Evolutionary conservation across 2,329 filamentous ascomycete genomes (phyloP), one percentile per base, ranked within the genome.

Genomic region (Nakataea oryzae): DNA sequence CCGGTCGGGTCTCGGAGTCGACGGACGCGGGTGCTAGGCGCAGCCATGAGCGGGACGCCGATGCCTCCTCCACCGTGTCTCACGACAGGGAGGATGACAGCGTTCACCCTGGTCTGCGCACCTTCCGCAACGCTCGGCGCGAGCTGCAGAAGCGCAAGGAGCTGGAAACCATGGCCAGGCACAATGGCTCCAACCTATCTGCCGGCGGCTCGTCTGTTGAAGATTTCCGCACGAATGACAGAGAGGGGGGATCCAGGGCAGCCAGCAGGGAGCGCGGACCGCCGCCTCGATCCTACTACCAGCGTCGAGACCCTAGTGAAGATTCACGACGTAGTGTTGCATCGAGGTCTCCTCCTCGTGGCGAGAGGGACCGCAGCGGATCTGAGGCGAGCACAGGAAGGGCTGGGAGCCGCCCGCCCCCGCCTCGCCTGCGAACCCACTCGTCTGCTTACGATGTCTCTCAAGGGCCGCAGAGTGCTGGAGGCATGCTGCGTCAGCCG

Each of bases 91-190:
- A 76, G 54, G 76, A 78, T 0, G 76, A 78, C 0, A 72, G 70
- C 30, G 66, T 78, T 9, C 79, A 83, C 63, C 78, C 79, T 2
- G 83, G 83, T 0, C 73, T 85, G 26, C 79, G 77, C 61, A 80
- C 82, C 2, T 86, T 86, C 67, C 75, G 81, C 30, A 82, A 86
- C 67, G 83, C 82, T 1, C 77, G 81, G 13, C 78, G 81, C 14
- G 82, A 86, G 62, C 72, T 85, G 21, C 82, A 85, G 65, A 79
- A 74, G 63, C 77, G 81, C 67, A 84, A 80, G 70, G 83, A 85
- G 66, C 64, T 78, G 1, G 82, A 85, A 64, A 70, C 74, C 3
- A 72, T 79, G 58, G 74, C 77, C 21, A 76, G 77, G 24, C 30
- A 58, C 14, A 29, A 41, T 7, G 29, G n/a, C 21, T 21, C 57